phyloP scores from a whole-genome alignment of 2,329 filamentous ascomycete genomes.

The Penicillium italicum region DNA sequence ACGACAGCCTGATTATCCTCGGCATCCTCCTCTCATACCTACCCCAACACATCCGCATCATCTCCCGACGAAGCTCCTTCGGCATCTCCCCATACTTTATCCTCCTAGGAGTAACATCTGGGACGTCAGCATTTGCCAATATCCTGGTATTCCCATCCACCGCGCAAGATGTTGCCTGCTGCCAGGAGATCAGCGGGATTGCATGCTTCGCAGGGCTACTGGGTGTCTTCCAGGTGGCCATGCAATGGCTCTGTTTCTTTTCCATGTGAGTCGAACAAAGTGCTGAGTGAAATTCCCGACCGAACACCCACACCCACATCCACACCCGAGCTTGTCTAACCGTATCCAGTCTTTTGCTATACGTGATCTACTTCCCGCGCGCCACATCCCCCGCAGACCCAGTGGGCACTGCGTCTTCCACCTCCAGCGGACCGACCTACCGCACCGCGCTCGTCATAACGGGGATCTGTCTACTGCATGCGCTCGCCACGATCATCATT shows the following conservation, averaged over 20 bases:
- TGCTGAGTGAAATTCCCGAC: not conserved
- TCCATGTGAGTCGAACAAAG: conserved; percentile 65
- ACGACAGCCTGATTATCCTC: conserved; percentile 65
- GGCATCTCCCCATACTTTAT: conserved; percentile 96
- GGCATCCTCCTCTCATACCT: conserved; percentile 91
- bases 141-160: conserved; percentile 85
- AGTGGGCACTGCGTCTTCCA: conserved; percentile 34
- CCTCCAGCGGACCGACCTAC: conserved; percentile 60
- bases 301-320: not conserved
- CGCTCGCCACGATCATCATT: conserved; percentile 62
- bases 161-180: conserved; percentile 78
- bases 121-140: conserved; percentile 84
- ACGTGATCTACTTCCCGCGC: conserved; percentile 86
- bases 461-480: conserved; percentile 68
- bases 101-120: conserved; percentile 85
- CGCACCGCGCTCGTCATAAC: conserved; percentile 76
- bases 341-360: conserved; percentile 71
- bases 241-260: conserved; percentile 88
- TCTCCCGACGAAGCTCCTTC: conserved; percentile 77
- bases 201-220: conserved; percentile 82
- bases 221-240: conserved; percentile 84
- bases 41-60: conserved; percentile 90
- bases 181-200: conserved; percentile 72
- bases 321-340: not conserved
- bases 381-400: conserved; percentile 50